These are phyloP conservation scores for Candida krabiensis DNA, from an alignment of 805 yeast genomes.

Conservation along the genomic window DNA sequence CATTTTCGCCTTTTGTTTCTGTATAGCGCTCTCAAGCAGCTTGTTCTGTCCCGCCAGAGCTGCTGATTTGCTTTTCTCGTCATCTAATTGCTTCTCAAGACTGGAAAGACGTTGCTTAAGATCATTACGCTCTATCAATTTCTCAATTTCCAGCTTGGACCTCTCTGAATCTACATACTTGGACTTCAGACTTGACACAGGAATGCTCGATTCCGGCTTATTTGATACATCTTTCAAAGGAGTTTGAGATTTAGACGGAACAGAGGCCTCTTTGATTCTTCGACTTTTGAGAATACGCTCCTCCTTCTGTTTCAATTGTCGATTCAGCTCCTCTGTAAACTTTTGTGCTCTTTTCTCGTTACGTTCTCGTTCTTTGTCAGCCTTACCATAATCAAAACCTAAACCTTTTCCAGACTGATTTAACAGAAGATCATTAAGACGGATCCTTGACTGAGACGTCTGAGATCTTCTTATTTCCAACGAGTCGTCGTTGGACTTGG, in stretches of 20 bases:
- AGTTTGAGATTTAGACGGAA: not conserved
- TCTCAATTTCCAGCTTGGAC: slow-evolving; percentile 9
- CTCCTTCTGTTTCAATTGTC: slow-evolving; percentile 20
- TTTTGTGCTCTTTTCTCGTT: slow-evolving; percentile 14
- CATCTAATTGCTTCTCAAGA: slow-evolving; percentile 5
- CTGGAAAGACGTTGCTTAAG: slow-evolving; percentile 5
- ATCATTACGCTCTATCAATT: slow-evolving; percentile 8
- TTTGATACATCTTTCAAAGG: not conserved
- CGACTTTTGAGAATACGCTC: slow-evolving; percentile 12
- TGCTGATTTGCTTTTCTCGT: slow-evolving; percentile 5
- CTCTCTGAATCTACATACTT: not conserved
- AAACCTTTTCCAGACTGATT: not conserved
- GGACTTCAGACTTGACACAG: not conserved
- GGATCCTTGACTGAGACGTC: slow-evolving; percentile 14
- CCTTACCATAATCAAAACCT: slow-evolving; percentile 8
- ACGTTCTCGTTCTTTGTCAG: slow-evolving; percentile 7
- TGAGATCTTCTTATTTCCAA: slow-evolving; percentile 18
- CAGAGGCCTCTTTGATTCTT: slow-evolving; percentile 4
- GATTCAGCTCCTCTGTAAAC: slow-evolving; percentile 17
- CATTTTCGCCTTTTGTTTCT: not conserved
- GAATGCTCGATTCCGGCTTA: not conserved
- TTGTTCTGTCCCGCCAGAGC: slow-evolving; percentile 1
- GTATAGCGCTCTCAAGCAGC: not conserved
- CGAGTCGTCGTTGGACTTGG: slow-evolving; percentile 22
- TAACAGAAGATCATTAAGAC: slow-evolving; percentile 15